Conservation (phyloP, 805 yeast species). For the Wickerhamiella parazyma region DNA sequence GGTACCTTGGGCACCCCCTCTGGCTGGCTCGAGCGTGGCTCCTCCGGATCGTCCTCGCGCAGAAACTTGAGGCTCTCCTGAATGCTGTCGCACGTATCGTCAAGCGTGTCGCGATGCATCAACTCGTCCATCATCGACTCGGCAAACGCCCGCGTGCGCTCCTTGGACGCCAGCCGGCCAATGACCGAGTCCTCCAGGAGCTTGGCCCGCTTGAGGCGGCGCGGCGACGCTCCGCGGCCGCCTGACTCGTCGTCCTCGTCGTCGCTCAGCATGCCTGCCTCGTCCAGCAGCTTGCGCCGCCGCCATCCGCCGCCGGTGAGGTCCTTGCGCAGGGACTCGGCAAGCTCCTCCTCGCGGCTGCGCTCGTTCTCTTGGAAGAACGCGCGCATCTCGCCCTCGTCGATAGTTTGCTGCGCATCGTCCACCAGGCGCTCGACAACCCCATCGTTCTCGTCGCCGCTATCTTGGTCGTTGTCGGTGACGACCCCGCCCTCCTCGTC, state of each 20-base stretch:
- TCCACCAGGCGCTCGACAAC: conserved; percentile 8
- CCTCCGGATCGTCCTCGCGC: neutral
- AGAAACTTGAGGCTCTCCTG: neutral
- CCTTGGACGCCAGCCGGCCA: neutral
- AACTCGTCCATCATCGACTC: conserved; percentile 2
- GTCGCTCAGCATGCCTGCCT: conserved; percentile 6
- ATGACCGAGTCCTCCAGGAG: neutral
- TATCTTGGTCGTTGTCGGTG: conserved; percentile 4
- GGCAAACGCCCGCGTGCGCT: conserved; percentile 3
- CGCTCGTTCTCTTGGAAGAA: conserved; percentile 1
- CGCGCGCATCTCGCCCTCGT: neutral
- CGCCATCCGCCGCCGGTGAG: conserved; percentile 6
- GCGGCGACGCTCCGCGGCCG: neutral
- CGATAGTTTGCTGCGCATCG: conserved; percentile 3
- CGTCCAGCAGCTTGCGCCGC: conserved; percentile 3
- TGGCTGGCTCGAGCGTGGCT: too few relatives aligned
- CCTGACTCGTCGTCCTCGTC: neutral
- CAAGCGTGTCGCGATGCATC: neutral
- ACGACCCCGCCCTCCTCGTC: conserved; percentile 7
- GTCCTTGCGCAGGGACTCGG: conserved; percentile 1
- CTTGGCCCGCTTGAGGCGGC: neutral
- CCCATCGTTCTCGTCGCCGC: conserved; percentile 10
- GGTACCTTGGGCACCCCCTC: too few relatives aligned
- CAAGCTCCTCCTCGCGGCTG: conserved; percentile 4
- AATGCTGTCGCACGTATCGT: neutral